Evolutionary conservation across 1,139 yeast genomes (phyloP).

Genomic region (Candida tetrigidarum): DNA sequence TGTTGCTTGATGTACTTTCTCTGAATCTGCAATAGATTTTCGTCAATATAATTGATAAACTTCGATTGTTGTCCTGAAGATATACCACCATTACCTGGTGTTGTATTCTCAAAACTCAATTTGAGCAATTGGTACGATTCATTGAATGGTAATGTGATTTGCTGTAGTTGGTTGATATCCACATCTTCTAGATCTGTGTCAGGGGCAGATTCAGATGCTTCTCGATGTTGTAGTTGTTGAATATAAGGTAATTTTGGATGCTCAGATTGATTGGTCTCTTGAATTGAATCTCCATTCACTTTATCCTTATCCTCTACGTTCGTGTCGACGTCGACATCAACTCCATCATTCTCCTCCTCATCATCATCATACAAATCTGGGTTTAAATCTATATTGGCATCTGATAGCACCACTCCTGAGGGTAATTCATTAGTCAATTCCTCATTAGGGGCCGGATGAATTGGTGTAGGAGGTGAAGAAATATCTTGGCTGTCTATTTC

Average conservation of each 20-base stretch:
- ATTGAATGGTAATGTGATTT: conserved; percentile 35
- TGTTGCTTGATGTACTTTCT: conserved; percentile 67
- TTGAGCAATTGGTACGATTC: conserved; percentile 23
- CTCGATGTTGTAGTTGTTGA: conserved; percentile 7
- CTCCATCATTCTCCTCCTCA: conserved; percentile 17
- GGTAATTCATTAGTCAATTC: conserved; percentile 32
- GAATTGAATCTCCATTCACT: background rate
- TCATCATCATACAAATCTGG: conserved; percentile 44
- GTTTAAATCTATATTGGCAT: conserved; percentile 39
- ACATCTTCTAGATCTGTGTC: conserved; percentile 19
- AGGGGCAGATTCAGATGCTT: conserved; percentile 4
- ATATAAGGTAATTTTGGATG: background rate
- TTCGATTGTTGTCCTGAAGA: conserved; percentile 56
- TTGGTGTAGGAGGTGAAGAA: conserved; percentile 47
- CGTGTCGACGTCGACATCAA: conserved; percentile 2
- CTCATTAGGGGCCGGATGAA: conserved; percentile 51
- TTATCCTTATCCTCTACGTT: background rate
- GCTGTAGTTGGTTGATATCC: conserved; percentile 18
- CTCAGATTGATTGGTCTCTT: background rate
- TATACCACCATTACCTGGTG: conserved; percentile 9
- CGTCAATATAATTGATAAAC: conserved; percentile 64
- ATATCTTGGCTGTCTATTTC: conserved; percentile 13
- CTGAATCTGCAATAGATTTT: conserved; percentile 58
- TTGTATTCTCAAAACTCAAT: conserved; percentile 10
- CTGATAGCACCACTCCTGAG: conserved; percentile 32